phyloP scores from a whole-genome alignment of 2,329 filamentous ascomycete genomes.

The Aotearoamyces nothofagi region DNA sequence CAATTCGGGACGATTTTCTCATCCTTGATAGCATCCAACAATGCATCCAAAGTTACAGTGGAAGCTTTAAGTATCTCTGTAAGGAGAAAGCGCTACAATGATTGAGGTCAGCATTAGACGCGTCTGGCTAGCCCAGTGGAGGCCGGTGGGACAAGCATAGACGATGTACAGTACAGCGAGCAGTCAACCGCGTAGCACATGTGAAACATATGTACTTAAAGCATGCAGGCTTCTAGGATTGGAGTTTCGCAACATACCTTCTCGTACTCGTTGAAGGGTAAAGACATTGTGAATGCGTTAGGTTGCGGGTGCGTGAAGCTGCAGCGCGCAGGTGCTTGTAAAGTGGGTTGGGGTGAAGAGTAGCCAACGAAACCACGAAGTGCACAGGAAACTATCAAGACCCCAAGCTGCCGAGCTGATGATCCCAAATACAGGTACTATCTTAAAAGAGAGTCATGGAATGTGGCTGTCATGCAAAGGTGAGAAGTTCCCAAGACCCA shows the following conservation, averaged over 20 bases:
- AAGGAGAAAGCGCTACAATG: conserved; percentile 21
- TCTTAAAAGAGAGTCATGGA: no score
- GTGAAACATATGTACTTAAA: not conserved
- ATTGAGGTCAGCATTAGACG: conserved; percentile 1
- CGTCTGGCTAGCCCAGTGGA: not conserved
- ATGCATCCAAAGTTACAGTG: conserved; percentile 24
- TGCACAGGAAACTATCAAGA: no score
- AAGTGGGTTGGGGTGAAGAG: no score
- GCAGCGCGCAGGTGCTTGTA: no score
- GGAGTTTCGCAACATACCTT: conserved; percentile 8
- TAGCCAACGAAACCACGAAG: no score
- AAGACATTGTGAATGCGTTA: conserved; percentile 3
- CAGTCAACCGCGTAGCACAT: not conserved
- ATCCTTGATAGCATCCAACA: conserved; percentile 26
- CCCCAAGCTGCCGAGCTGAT: no score
- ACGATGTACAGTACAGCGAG: not conserved
- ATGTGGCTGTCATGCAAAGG: no score
- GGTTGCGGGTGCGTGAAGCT: conserved; percentile 1
- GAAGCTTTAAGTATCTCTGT: conserved; percentile 31
- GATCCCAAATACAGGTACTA: no score
- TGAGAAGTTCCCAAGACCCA: no score
- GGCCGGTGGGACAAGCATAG: not conserved
- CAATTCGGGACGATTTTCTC: conserved; percentile 27
- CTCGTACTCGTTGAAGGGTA: conserved; percentile 6
- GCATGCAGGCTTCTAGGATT: no score